phyloP scores from a whole-genome alignment of 345 rosid genomes.

The Gossypium ekmanianum region DNA sequence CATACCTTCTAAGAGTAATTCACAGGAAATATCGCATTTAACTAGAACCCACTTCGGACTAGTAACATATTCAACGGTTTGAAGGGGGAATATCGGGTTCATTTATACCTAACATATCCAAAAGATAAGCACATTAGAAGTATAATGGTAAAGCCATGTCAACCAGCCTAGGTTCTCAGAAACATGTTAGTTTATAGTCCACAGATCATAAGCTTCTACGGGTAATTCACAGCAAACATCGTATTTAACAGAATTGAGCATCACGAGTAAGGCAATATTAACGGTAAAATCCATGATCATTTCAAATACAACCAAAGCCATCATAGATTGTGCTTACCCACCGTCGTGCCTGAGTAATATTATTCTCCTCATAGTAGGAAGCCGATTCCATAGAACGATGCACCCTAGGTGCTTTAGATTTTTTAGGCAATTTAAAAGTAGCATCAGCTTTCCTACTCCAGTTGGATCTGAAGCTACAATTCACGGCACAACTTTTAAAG shows the following conservation, averaged over 20 bases:
- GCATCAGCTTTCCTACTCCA: conserved; percentile 56
- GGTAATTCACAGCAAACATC: too few species aligned
- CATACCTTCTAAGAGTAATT: too few species aligned
- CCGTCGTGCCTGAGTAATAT: conserved; percentile 82
- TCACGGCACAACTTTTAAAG: conserved; percentile 55
- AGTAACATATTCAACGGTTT: too few species aligned
- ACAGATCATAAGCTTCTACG: too few species aligned
- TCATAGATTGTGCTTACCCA: conserved; percentile 87
- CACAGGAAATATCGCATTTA: too few species aligned
- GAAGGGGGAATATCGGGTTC: too few species aligned
- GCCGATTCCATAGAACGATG: conserved; percentile 95
- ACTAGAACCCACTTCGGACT: too few species aligned
- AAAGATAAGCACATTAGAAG: too few species aligned
- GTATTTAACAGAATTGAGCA: not conserved
- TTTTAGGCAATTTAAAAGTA: conserved; percentile 41
- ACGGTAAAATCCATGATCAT: not conserved
- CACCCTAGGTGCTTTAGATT: conserved; percentile 40
- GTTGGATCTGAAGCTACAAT: conserved; percentile 56
- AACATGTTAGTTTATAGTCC: too few species aligned
- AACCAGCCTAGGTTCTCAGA: not conserved
- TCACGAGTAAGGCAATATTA: not conserved
- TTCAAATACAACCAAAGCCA: conserved; percentile 5
- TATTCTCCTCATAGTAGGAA: conserved; percentile 67
- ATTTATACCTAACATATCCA: too few species aligned
- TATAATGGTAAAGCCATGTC: not conserved